Percentiles rank a stretch among this genome's conserved stretches.
phyloP scores from a whole-genome alignment of 169 alveolate genomes.

The Besnoitia besnoiti region DNA sequence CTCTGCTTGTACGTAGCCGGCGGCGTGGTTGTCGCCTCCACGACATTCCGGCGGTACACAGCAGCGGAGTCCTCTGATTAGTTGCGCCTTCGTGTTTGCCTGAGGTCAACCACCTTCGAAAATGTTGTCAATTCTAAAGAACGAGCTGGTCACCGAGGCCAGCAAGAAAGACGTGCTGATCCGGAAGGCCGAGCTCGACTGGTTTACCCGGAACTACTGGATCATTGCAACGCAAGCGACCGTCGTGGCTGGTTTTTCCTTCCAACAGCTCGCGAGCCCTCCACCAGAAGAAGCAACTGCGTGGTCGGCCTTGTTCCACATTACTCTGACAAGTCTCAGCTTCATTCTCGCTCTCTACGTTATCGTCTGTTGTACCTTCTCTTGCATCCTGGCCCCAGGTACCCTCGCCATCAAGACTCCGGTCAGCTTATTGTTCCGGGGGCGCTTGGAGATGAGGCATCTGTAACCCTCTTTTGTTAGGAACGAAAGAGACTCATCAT shows the following conservation, averaged over 20 bases:
- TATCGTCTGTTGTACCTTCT: slow-evolving; percentile 42
- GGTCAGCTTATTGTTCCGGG: too few species aligned
- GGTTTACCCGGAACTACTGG: slow-evolving; percentile 65
- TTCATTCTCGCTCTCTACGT: slow-evolving; percentile 51
- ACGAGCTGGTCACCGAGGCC: slow-evolving; percentile 56
- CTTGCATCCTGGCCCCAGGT: slow-evolving; percentile 63
- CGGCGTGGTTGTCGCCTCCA: not conserved
- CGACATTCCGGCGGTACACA: not conserved
- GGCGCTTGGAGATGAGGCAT: too few species aligned
- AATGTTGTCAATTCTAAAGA: slow-evolving; percentile 64
- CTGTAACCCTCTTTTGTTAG: too few species aligned
- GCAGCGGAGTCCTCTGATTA: not conserved
- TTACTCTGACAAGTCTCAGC: slow-evolving; percentile 26
- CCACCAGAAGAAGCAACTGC: not conserved
- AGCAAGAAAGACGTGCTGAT: slow-evolving; percentile 55
- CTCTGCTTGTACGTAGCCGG: too few species aligned
- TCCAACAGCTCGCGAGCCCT: slow-evolving; percentile 49
- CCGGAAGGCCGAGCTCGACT: slow-evolving; percentile 63
- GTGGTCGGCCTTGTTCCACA: not conserved
- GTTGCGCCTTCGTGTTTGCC: not conserved
- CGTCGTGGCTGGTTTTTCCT: slow-evolving; percentile 67
- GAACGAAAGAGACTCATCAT: too few species aligned
- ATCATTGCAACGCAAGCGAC: slow-evolving; percentile 66
- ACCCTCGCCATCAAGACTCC: too few species aligned
- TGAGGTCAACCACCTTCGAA: not conserved